Conservation (phyloP, 106 monocot species). For the Apostasia ramifera region DNA sequence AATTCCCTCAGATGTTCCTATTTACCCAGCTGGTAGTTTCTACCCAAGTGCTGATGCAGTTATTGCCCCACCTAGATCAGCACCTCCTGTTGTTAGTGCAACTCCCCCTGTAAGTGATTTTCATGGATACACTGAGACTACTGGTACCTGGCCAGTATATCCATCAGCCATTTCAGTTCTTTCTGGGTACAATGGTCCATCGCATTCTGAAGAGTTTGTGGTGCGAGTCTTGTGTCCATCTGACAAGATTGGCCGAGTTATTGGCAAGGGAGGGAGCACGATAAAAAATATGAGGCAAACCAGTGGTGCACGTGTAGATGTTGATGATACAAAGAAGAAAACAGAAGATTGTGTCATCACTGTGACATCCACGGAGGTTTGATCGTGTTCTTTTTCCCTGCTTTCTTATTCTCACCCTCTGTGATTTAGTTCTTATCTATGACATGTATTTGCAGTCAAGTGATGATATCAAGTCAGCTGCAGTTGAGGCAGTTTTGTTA, state of each 20-base stretch:
- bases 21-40: slow-evolving; percentile 54
- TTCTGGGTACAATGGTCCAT: slow-evolving; percentile 35
- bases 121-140: slow-evolving; percentile 32
- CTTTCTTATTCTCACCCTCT: not conserved
- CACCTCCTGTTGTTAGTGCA: slow-evolving; percentile 35
- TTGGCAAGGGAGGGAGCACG: slow-evolving; percentile 82
- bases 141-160: slow-evolving; percentile 36
- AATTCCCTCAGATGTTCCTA: slow-evolving; percentile 79
- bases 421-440: slow-evolving; percentile 2
- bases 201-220: slow-evolving; percentile 54
- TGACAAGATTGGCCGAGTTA: slow-evolving; percentile 87
- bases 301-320: slow-evolving; percentile 78
- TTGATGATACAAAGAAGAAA: slow-evolving; percentile 75
- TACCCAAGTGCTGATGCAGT: slow-evolving; percentile 45
- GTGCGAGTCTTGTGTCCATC: slow-evolving; percentile 76
- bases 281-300: slow-evolving; percentile 72
- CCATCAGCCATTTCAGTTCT: slow-evolving; percentile 50
- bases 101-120: slow-evolving; percentile 42
- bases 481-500: slow-evolving; percentile 76
- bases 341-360: slow-evolving; percentile 71
- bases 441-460: slow-evolving; percentile 38
- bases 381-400: not conserved
- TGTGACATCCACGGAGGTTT: slow-evolving; percentile 71
- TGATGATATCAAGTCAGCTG: slow-evolving; percentile 70
- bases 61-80: slow-evolving; percentile 29